Conservation (phyloP, 225 moss, liverwort and hornwort genomes). For the Takakia lepidozioides region DNA sequence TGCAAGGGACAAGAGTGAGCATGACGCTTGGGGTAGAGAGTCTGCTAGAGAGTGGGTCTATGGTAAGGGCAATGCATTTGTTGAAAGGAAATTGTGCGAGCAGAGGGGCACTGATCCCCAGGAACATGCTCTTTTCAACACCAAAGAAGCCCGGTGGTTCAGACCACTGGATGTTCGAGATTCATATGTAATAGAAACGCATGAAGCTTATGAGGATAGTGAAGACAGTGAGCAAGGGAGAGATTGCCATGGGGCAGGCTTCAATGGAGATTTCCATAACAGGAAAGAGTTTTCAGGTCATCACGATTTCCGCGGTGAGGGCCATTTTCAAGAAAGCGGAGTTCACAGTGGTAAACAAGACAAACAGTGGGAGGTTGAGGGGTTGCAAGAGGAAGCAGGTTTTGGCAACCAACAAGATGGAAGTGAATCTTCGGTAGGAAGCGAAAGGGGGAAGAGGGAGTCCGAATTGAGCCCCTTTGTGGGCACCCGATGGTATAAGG, state of each 20-base stretch:
- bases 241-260: constrained; percentile 4
- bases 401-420: constrained; percentile 44
- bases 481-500: constrained; percentile 97
- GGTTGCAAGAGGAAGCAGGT: constrained; percentile 29
- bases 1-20: constrained; percentile 9
- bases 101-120: constrained; percentile 11
- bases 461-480: constrained; percentile 78
- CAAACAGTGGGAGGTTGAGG: constrained; percentile 18
- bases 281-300: too few relatives aligned
- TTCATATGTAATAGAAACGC: constrained; percentile 46
- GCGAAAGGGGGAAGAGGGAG: constrained; percentile 47
- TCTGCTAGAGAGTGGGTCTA: too few relatives aligned
- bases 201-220: constrained; percentile 23
- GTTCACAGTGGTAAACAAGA: too few relatives aligned
- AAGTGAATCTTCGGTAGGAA: constrained; percentile 37
- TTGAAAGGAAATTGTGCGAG: too few relatives aligned
- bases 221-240: constrained; percentile 10
- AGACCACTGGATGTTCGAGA: constrained; percentile 68
- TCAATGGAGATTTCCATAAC: too few relatives aligned
- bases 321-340: too few relatives aligned
- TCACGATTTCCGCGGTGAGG: too few relatives aligned
- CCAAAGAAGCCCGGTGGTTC: constrained; percentile 58
- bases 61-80: too few relatives aligned
- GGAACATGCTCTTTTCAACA: background rate
- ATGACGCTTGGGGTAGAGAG: too few relatives aligned